phyloP scores from a whole-genome alignment of 352 stramenopile genomes.

The Phytophthora sp. region DNA sequence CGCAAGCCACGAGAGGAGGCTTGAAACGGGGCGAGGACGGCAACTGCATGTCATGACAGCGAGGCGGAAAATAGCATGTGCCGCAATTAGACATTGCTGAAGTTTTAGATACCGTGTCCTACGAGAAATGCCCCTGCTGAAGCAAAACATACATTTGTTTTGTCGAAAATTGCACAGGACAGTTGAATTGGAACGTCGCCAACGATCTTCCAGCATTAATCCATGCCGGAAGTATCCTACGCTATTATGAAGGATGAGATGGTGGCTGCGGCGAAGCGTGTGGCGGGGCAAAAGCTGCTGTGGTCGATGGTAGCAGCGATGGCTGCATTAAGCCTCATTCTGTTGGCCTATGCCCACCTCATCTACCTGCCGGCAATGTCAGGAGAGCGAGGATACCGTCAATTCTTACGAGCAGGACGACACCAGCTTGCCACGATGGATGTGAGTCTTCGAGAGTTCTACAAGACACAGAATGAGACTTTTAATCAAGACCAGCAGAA shows the following conservation, averaged over 20 bases:
- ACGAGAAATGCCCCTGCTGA: constrained; percentile 7
- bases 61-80: constrained; percentile 28
- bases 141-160: background rate
- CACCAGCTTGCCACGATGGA: constrained; percentile 1
- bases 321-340: constrained; percentile 20
- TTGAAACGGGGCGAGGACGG: background rate
- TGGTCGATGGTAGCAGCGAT: constrained; percentile 20
- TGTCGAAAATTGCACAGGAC: background rate
- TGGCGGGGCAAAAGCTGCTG: constrained; percentile 15
- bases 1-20: background rate
- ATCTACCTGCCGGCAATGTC: constrained; percentile 31
- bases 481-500: constrained; percentile 51
- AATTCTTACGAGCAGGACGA: constrained; percentile 21
- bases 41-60: background rate
- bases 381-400: constrained; percentile 1
- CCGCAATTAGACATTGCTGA: constrained; percentile 25
- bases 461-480: constrained; percentile 15
- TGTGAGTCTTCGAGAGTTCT: constrained; percentile 35
- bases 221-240: background rate
- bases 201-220: constrained; percentile 16
- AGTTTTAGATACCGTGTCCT: constrained; percentile 10
- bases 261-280: constrained; percentile 3
- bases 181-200: constrained; percentile 12
- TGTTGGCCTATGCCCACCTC: constrained; percentile 21
- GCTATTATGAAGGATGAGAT: constrained; percentile 16